Percentiles rank a stretch among this genome's conserved stretches.
Conservation (phyloP, 345 rosid genomes). For the Mangifera indica region DNA sequence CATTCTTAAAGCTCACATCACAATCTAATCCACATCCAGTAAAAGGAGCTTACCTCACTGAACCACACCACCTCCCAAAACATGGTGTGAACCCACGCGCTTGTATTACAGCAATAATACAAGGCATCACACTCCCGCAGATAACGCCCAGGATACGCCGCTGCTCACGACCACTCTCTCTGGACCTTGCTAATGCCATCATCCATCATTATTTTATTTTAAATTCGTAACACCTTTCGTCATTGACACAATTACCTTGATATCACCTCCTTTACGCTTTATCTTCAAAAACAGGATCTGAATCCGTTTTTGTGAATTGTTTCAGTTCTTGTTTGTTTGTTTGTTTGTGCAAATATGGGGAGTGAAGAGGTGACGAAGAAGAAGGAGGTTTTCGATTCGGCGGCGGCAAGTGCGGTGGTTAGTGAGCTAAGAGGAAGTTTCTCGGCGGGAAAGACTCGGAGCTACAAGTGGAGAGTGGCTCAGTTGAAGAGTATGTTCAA, state of each 20-base stretch:
- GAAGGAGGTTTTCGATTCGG: slow-evolving; percentile 40
- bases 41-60: neutral
- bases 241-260: neutral
- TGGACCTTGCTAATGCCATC: no score
- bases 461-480: slow-evolving; percentile 66
- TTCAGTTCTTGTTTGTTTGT: neutral
- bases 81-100: neutral
- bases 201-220: no score
- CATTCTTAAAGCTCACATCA: neutral
- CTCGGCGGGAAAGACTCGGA: slow-evolving; percentile 60
- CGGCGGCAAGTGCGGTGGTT: slow-evolving; percentile 48
- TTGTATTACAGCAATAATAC: no score
- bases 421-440: slow-evolving; percentile 51
- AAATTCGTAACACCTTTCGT: no score
- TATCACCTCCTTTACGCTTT: neutral
- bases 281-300: neutral
- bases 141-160: neutral
- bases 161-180: neutral
- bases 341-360: slow-evolving; percentile 28
- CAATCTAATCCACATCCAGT: neutral
- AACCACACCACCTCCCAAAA: neutral
- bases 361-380: neutral
- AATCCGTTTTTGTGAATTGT: neutral
- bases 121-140: neutral
- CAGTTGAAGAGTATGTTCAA: slow-evolving; percentile 58